Conservation (phyloP, 2,329 filamentous ascomycete species). For the Raffaelea ambrosiae region DNA sequence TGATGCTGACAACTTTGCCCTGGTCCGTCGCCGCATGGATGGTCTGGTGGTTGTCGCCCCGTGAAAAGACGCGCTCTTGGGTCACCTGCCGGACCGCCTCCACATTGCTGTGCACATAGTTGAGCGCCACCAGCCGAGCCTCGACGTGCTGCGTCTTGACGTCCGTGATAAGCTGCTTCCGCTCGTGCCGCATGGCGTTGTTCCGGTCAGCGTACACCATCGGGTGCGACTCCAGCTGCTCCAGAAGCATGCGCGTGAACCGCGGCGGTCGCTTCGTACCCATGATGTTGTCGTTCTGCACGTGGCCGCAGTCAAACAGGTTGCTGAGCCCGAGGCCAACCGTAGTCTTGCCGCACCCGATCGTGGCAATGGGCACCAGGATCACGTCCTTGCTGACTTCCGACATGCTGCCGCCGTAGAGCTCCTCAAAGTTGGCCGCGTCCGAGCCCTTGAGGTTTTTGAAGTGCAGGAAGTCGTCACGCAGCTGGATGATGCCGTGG, state of each 20-base stretch:
- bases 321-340: constrained; percentile 71
- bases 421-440: constrained; percentile 67
- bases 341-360: constrained; percentile 96
- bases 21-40: constrained; percentile 75
- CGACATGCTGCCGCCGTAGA: constrained; percentile 36
- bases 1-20: constrained; percentile 74
- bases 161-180: constrained; percentile 79
- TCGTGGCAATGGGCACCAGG: constrained; percentile 83
- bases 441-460: constrained; percentile 83
- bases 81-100: constrained; percentile 67
- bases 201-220: constrained; percentile 90
- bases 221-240: constrained; percentile 52
- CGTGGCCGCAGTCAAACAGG: constrained; percentile 83
- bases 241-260: constrained; percentile 65
- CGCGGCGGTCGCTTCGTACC: constrained; percentile 67
- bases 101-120: constrained; percentile 78
- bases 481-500: constrained; percentile 87
- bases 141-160: constrained; percentile 53
- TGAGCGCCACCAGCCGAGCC: constrained; percentile 71
- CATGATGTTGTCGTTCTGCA: constrained; percentile 94
- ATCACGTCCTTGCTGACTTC: constrained; percentile 62
- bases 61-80: constrained; percentile 66
- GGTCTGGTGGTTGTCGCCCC: constrained; percentile 96
- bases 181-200: constrained; percentile 82
- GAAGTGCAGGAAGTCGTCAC: constrained; percentile 77